Evolutionary conservation across 805 yeast species (phyloP).

Genomic region (Hanseniaspora pseudoguilliermondii): DNA sequence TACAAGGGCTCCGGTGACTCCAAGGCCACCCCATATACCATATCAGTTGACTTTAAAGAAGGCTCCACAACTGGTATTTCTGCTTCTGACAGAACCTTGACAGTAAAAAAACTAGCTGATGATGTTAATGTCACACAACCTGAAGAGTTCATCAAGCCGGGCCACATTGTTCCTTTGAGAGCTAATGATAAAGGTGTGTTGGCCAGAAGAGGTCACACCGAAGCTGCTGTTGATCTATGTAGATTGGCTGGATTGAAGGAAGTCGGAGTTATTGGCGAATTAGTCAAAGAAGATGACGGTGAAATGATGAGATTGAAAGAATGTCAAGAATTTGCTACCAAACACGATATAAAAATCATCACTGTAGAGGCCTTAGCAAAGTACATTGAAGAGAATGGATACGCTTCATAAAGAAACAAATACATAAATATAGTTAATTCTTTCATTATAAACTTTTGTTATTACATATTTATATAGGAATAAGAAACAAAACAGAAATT

Average conservation of each 20-base stretch:
- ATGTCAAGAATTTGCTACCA: slow-evolving; percentile 55
- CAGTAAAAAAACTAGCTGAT: slow-evolving; percentile 60
- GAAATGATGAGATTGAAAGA: slow-evolving; percentile 88
- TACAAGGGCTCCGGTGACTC: slow-evolving; percentile 46
- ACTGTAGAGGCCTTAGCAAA: slow-evolving; percentile 64
- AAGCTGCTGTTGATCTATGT: slow-evolving; percentile 87
- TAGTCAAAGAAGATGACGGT: slow-evolving; percentile 87
- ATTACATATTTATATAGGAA: neutral
- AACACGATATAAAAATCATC: slow-evolving; percentile 53
- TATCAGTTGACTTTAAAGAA: slow-evolving; percentile 71
- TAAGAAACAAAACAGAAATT: neutral
- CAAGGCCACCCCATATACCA: slow-evolving; percentile 94
- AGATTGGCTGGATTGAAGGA: slow-evolving; percentile 63
- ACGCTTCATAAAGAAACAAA: neutral
- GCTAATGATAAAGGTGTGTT: slow-evolving; percentile 78
- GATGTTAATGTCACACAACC: slow-evolving; percentile 35
- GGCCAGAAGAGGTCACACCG: slow-evolving; percentile 88
- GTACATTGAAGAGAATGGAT: slow-evolving; percentile 29
- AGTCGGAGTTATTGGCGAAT: slow-evolving; percentile 86
- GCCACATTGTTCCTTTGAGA: slow-evolving; percentile 85
- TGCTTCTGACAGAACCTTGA: slow-evolving; percentile 83
- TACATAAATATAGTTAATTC: neutral
- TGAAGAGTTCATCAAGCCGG: slow-evolving; percentile 73
- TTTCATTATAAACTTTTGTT: too few relatives aligned
- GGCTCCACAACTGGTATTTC: slow-evolving; percentile 96